Percentiles rank a stretch among this genome's conserved stretches.
Evolutionary conservation across 495 filamentous ascomycete genomes (phyloP).

Genomic region (Hyaloscypha finlandica): DNA sequence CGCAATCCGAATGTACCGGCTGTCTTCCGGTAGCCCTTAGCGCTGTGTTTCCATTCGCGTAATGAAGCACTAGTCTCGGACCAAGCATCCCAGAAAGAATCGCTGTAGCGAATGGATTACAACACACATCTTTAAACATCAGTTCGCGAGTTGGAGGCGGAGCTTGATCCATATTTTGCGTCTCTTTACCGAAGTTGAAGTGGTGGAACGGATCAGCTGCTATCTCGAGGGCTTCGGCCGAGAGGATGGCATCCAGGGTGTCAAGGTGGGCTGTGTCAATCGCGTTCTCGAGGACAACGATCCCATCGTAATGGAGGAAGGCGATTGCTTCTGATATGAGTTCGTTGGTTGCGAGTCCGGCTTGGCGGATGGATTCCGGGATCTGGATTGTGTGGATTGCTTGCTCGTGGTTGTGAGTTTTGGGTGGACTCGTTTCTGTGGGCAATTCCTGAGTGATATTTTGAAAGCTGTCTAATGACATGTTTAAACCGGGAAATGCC

Average conservation of each 20-base stretch:
- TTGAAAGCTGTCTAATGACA: background rate
- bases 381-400: slow-evolving; percentile 8
- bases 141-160: background rate
- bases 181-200: slow-evolving; percentile 27
- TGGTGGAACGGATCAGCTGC: slow-evolving; percentile 54
- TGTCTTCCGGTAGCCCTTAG: slow-evolving; percentile 41
- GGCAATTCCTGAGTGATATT: background rate
- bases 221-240: slow-evolving; percentile 42
- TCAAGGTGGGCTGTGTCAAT: slow-evolving; percentile 46
- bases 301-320: slow-evolving; percentile 47
- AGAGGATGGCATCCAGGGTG: slow-evolving; percentile 39
- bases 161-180: slow-evolving; percentile 4
- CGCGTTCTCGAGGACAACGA: slow-evolving; percentile 56
- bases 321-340: slow-evolving; percentile 5
- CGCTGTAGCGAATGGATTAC: slow-evolving; percentile 41
- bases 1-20: slow-evolving; percentile 56
- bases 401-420: background rate
- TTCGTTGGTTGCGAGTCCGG: slow-evolving; percentile 3
- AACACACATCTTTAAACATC: slow-evolving; percentile 3
- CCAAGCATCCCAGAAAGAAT: slow-evolving; percentile 52
- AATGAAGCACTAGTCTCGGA: slow-evolving; percentile 1
- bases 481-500: background rate
- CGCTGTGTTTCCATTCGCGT: slow-evolving; percentile 34
- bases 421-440: too few relatives aligned
- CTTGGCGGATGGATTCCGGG: slow-evolving; percentile 1